Evolutionary conservation across 2,329 filamentous ascomycete genomes (phyloP), one percentile per base, ranked within the genome.

Genomic region (Exophiala bonariae): DNA sequence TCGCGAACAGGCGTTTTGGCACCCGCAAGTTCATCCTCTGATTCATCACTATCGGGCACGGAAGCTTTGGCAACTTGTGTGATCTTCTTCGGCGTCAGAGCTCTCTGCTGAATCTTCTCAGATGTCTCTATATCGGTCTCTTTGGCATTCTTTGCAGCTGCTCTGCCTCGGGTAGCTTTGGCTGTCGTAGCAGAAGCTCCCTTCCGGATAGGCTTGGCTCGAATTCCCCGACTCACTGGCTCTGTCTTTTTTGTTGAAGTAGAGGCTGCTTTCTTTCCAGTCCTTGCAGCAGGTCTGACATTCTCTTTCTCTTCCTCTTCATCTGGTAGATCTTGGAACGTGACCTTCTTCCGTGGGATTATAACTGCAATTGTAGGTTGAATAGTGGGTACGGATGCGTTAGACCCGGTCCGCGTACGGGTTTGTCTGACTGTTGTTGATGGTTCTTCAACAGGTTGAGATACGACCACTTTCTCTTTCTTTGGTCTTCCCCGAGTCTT

Each of bases 1-100:
- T 40, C 59, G 55, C 48, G 61, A 54, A 58, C 46, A 8, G 63
- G 63, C 26, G 65, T 63, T 47, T 71, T 73, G 4, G 57, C 61
- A 1, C 59, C 60, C 18, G 60, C 63, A 26, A 73, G 59, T 49
- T 74, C 71, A 52, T 74, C 71, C 7, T 75, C 72, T 20, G 54
- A 65, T 18, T 54, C 51, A 3, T 43, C 47, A 55, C 49, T 55
- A 7, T 59, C 63, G 35, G 68, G 66, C 2, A 65, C 62, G 11
- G 63, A 55, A 2, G 64, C 63, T 50, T 71, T 75, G 14, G 70
- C 65, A 30, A 75, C 60, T 51, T 75, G 72, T 6, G 66, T 73
- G 22, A 68, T 64, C 54, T 75, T 76, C 62, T 75, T 76, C 1
- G 73, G 73, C 10, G 72, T 75, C 20, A 76, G 58, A 14, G 71